These are phyloP conservation scores for Helotiales sp. DNA, from an alignment of 2,329 filamentous ascomycete genomes.

Conservation along the genomic window DNA sequence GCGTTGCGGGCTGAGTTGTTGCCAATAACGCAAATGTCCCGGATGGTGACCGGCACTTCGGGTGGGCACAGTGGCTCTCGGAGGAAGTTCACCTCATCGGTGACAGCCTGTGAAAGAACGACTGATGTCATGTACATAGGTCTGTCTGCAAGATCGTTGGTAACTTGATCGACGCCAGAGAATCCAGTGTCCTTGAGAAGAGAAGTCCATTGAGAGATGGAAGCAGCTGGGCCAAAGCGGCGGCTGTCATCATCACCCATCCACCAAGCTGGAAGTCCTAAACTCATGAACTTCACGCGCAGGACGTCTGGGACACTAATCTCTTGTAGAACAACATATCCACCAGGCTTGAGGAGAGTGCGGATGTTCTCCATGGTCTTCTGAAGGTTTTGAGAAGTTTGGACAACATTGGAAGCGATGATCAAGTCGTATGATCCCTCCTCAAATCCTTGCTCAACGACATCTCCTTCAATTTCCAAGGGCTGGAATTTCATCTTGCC, in stretches of 20 bases:
- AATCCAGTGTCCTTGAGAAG: slow-evolving; percentile 5
- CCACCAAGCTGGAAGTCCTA: slow-evolving; percentile 6
- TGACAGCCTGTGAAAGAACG: slow-evolving; percentile 7
- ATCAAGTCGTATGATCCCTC: slow-evolving; percentile 23
- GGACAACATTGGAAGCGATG: slow-evolving; percentile 26
- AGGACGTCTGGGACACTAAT: slow-evolving; percentile 11
- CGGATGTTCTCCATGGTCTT: slow-evolving; percentile 30
- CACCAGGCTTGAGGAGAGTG: slow-evolving; percentile 32
- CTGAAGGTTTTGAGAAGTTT: slow-evolving; percentile 24
- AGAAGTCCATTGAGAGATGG: not conserved
- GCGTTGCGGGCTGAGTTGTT: slow-evolving; percentile 6
- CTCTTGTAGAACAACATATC: slow-evolving; percentile 31
- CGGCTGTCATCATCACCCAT: not conserved
- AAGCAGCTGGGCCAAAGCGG: not conserved
- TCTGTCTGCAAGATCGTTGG: slow-evolving; percentile 12
- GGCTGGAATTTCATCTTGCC: slow-evolving; percentile 29
- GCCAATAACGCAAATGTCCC: not conserved
- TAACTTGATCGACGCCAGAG: slow-evolving; percentile 6
- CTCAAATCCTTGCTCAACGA: slow-evolving; percentile 19
- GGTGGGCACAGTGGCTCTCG: slow-evolving; percentile 11
- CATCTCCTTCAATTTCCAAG: slow-evolving; percentile 22
- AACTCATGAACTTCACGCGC: not conserved
- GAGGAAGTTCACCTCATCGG: slow-evolving; percentile 6
- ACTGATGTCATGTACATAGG: slow-evolving; percentile 13
- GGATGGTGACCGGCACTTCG: not conserved